Percentiles rank a stretch among this genome's conserved stretches.
phyloP scores from a whole-genome alignment of 2,329 filamentous ascomycete genomes.

The Colletotrichum sp. region DNA sequence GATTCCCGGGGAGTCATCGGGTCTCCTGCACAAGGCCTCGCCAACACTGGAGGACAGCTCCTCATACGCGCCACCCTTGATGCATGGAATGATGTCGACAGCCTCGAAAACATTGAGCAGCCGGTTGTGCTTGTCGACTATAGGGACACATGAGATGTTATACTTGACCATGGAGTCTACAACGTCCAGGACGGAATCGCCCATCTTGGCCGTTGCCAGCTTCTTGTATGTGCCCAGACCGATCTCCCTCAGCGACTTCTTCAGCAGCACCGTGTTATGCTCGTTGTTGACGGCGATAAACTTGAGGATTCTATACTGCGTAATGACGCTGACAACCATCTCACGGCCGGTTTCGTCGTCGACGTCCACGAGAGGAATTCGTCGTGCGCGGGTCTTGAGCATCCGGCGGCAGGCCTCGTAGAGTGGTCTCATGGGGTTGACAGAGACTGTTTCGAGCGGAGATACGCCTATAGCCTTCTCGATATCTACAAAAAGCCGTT shows the following conservation, averaged over 20 bases:
- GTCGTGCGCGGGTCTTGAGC: slow-evolving; percentile 89
- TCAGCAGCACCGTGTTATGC: slow-evolving; percentile 84
- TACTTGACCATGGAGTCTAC: slow-evolving; percentile 91
- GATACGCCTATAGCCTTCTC: slow-evolving; percentile 91
- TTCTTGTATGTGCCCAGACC: slow-evolving; percentile 83
- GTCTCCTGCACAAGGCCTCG: slow-evolving; percentile 84
- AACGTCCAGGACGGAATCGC: slow-evolving; percentile 89
- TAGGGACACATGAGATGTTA: slow-evolving; percentile 94
- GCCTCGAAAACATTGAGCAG: slow-evolving; percentile 97
- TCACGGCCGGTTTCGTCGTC: slow-evolving; percentile 93
- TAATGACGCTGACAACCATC: slow-evolving; percentile 95
- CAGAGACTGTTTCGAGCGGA: slow-evolving; percentile 94
- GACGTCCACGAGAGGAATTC: slow-evolving; percentile 91
- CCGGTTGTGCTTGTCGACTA: slow-evolving; percentile 77
- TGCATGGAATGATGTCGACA: slow-evolving; percentile 94
- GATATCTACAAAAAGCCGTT: slow-evolving; percentile 67
- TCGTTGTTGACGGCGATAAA: slow-evolving; percentile 95
- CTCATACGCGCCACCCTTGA: slow-evolving; percentile 92
- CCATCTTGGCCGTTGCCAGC: slow-evolving; percentile 85
- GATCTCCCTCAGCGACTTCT: slow-evolving; percentile 85
- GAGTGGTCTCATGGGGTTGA: slow-evolving; percentile 86
- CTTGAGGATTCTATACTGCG: slow-evolving; percentile 97
- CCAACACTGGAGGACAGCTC: slow-evolving; percentile 86
- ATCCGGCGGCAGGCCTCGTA: slow-evolving; percentile 96
- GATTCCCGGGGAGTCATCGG: slow-evolving; percentile 93